These are phyloP conservation scores for Cercospora brassicicola DNA, from an alignment of 2,329 filamentous ascomycete species.

Conservation along the genomic window DNA sequence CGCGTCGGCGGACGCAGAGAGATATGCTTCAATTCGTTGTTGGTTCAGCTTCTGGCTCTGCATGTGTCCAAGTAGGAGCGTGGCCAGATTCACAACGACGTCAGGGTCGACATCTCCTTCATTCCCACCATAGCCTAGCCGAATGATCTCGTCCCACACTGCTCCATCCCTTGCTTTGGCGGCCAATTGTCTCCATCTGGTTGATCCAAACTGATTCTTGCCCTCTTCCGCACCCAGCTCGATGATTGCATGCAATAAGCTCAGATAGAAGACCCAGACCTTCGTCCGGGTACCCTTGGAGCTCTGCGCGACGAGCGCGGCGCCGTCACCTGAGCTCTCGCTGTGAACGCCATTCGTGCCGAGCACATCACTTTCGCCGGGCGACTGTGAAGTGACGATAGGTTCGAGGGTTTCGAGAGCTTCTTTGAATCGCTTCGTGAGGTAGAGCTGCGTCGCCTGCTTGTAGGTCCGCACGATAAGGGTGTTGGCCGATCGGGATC, in stretches of 20 bases:
- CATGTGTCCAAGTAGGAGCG: conserved; percentile 85
- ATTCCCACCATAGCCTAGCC: conserved; percentile 79
- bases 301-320: conserved; percentile 74
- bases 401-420: conserved; percentile 81
- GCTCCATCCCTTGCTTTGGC: conserved; percentile 82
- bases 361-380: conserved; percentile 25
- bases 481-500: conserved; percentile 64
- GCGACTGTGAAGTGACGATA: conserved; percentile 64
- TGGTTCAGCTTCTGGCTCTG: conserved; percentile 81
- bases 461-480: conserved; percentile 90
- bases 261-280: conserved; percentile 95
- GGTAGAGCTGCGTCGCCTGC: conserved; percentile 87
- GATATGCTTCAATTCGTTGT: conserved; percentile 80
- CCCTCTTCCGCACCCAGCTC: conserved; percentile 89
- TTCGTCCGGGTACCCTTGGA: conserved; percentile 84
- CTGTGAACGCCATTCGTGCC: conserved; percentile 25
- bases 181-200: conserved; percentile 80
- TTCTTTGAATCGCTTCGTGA: conserved; percentile 90
- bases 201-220: conserved; percentile 79
- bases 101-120: conserved; percentile 93
- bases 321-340: conserved; percentile 7
- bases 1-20: conserved; percentile 63
- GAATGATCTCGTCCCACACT: conserved; percentile 92
- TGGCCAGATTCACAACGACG: conserved; percentile 89
- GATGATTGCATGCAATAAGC: conserved; percentile 84